Base-by-base conservation (phyloP, 1,139 yeast species). In the Geotrichum siamense region DNA sequence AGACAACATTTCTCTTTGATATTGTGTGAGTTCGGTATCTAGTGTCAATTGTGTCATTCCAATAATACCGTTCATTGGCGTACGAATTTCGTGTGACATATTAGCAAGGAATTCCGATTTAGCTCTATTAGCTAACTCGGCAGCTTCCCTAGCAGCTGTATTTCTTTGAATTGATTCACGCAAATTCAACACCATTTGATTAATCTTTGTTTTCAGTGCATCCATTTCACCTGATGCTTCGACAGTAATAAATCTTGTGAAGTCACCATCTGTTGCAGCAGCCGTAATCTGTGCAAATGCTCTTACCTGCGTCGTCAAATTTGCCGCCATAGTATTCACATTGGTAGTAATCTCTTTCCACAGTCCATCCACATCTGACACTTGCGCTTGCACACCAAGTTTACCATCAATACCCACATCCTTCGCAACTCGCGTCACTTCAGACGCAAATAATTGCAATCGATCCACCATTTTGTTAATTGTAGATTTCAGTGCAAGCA, bases 221-320 rank as follows among this genome's bases (percentile, higher is more conserved):
- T 84, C 94, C 94, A 85, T 85, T 69, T 85, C 95, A 62, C 95
- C 95, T 43, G 81, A 74, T 1, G 94, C 94, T 59, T 85, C 95
- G 50, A 85, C 94, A 0, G 95, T 85, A 54, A 85, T 85, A 58
- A 85, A 83, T 51, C 93, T 72, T 0, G 94, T 84, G 64, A 85
- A 85, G 62, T 85, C 95, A 61, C 94, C 94, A 66, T 85, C 94
- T 1, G 94, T 84, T 3, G 94, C 95, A 29, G 94, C 93, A 22
- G 93, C 94, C 0, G 95, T 85, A 57, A 85, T 85, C 61, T 84
- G 94, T 34, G 94, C 94, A 68, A 85, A 85, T 0, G 94, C 95
- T 66, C 94, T 78, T 58, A 85, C 94, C 67, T 85, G 95, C 1
- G 94, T 81, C 0, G 95, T 85, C 61, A 85, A 75, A 61, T 85